Percentiles rank a stretch among this genome's conserved stretches.
These are phyloP conservation scores for Irpex sp. DNA, from an alignment of 1,284 basidiomycete species.

Conservation along the genomic window DNA sequence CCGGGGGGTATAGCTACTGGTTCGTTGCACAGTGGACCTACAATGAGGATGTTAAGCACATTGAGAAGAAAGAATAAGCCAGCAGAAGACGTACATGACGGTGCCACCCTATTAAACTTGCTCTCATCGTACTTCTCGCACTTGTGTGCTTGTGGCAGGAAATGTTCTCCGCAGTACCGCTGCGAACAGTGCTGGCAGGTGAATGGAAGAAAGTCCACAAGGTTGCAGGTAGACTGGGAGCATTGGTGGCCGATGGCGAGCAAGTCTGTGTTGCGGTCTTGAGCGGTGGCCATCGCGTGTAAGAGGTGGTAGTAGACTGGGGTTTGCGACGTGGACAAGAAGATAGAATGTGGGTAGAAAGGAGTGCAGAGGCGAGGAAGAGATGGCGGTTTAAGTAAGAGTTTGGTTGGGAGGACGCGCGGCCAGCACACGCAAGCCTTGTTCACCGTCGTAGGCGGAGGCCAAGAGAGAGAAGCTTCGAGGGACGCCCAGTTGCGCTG, in stretches of 20 bases:
- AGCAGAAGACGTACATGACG: conserved; percentile 50
- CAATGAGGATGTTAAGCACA: background rate
- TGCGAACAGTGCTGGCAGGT: conserved; percentile 71
- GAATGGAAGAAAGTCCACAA: conserved; percentile 81
- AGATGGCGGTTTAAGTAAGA: background rate
- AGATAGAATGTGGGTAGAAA: background rate
- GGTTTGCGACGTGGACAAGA: background rate
- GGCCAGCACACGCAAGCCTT: background rate
- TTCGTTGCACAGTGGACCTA: conserved; percentile 69
- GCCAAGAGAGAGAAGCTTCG: background rate
- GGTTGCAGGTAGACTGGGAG: conserved; percentile 54
- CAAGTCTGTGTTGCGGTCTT: conserved; percentile 42
- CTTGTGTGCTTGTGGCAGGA: conserved; percentile 57
- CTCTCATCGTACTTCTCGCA: conserved; percentile 69
- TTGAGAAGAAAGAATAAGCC: background rate
- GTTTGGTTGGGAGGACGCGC: background rate
- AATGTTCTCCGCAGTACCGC: conserved; percentile 74
- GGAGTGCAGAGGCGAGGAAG: background rate
- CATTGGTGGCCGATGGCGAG: conserved; percentile 71
- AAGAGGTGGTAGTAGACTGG: background rate
- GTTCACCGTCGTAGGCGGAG: background rate
- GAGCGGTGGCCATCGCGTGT: background rate
- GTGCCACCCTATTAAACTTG: conserved; percentile 68
- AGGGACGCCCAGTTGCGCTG: background rate
- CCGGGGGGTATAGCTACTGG: conserved; percentile 69